Evolutionary conservation across 495 filamentous ascomycete genomes (phyloP), one percentile per base, ranked within the genome.

Genomic region (Lepidopterella palustris): DNA sequence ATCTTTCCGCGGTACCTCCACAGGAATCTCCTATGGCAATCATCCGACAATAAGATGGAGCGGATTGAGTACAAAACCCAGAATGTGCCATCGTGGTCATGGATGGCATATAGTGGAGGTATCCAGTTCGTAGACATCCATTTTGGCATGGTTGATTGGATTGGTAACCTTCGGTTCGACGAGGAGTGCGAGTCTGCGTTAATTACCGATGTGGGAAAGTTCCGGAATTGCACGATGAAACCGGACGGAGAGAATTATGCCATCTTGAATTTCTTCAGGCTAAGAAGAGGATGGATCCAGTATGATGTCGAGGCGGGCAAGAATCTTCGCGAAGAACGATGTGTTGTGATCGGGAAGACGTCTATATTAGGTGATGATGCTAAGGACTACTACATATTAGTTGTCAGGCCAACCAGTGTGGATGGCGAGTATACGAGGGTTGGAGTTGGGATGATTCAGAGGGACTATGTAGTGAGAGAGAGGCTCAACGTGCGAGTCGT

Each of bases 11-110:
- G 15, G 27, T 59, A 51, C 45, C 45, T 52, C 29, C 56, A 59
- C 45, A 52, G 45, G 28, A 59, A 52, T 59, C 56, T 59, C 28
- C 45, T 59, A 3, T 59, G 45, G 56, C 45, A 59, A 42, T 15
- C 40, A 31, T 29, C 55, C 11, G 39, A 57, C 26, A 25, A 26
- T 27, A 57, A 48, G 24, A 25, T 57, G 40, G 24, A 57, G 28
- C 8, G 28, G 52, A 55, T 55, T 55, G 28, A 11, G 52, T 55
- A 55, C 52, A 23, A 55, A 31, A 18, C 11, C 42, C 28, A 24
- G 9, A 10, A 55, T 31, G 52, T 55, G 52, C 52, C 28, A 55
- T 55, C 52, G 18, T 55, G 52, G 52, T 55, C 28, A 55, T 55
- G 28, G 52, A 55, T 53, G 23, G 49, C 49, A 53, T 53, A 26